Evolutionary conservation across 257 asterid genomes (phyloP).

Genomic region (Fraxinus cuspidata): DNA sequence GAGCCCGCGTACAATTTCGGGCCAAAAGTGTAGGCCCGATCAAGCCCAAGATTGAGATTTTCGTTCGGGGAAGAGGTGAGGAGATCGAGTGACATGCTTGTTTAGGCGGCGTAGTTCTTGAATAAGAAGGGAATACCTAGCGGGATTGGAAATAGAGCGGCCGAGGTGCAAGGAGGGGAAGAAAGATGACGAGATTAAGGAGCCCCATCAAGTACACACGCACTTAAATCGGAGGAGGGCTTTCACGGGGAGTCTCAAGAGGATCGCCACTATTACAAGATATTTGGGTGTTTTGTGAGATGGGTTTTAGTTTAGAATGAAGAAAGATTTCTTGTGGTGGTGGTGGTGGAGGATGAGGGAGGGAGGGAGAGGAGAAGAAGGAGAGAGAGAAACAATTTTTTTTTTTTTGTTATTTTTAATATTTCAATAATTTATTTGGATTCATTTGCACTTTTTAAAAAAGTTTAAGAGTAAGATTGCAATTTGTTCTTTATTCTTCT

Average conservation of each 20-base stretch:
- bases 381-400: too few relatives aligned
- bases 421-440: too few relatives aligned
- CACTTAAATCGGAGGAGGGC: neutral
- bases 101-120: neutral
- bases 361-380: too few relatives aligned
- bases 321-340: too few relatives aligned
- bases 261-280: neutral
- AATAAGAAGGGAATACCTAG: neutral
- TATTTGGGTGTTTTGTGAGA: too few relatives aligned
- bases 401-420: too few relatives aligned
- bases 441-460: too few relatives aligned
- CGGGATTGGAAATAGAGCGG: neutral
- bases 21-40: neutral
- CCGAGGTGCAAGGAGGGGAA: neutral
- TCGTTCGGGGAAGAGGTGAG: neutral
- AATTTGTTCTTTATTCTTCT: too few relatives aligned
- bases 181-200: neutral
- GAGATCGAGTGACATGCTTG: neutral
- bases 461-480: too few relatives aligned
- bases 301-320: too few relatives aligned
- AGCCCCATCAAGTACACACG: neutral
- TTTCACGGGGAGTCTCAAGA: neutral
- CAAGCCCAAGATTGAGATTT: neutral
- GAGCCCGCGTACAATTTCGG: neutral
- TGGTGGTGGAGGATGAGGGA: too few relatives aligned